These are phyloP conservation scores for Thalassiosira livingstoniorum DNA, from an alignment of 352 stramenopile species.

Conservation along the genomic window DNA sequence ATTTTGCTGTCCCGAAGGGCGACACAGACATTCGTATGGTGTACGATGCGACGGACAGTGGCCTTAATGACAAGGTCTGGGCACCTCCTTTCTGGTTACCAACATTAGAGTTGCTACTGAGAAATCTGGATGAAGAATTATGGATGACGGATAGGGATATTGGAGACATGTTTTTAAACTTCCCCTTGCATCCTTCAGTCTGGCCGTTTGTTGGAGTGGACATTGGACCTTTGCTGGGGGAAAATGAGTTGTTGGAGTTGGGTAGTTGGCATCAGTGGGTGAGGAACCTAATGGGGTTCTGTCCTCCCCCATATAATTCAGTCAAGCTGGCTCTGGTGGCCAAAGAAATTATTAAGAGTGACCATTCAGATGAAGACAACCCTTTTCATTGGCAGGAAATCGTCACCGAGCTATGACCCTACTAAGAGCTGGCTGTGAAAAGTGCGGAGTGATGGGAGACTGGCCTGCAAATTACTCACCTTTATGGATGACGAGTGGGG, in stretches of 20 bases:
- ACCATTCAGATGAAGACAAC: slow-evolving; percentile 39
- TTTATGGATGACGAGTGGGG: slow-evolving; percentile 66
- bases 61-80: slow-evolving; percentile 65
- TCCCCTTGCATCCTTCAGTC: slow-evolving; percentile 48
- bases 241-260: no score
- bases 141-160: slow-evolving; percentile 65
- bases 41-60: slow-evolving; percentile 66
- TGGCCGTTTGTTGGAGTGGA: slow-evolving; percentile 20
- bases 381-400: slow-evolving; percentile 58
- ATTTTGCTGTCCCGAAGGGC: slow-evolving; percentile 70
- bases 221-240: slow-evolving; percentile 1
- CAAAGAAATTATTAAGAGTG: slow-evolving; percentile 47
- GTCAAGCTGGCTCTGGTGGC: slow-evolving; percentile 28
- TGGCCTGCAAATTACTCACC: slow-evolving; percentile 50
- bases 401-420: slow-evolving; percentile 42
- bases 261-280: slow-evolving; percentile 48
- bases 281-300: slow-evolving; percentile 59
- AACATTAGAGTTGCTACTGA: slow-evolving; percentile 51
- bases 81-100: slow-evolving; percentile 67
- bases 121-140: slow-evolving; percentile 32
- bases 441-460: slow-evolving; percentile 8
- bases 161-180: slow-evolving; percentile 78
- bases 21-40: slow-evolving; percentile 67
- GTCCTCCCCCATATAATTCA: slow-evolving; percentile 54
- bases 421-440: slow-evolving; percentile 52